Base-by-base conservation (phyloP, 352 stramenopile genomes). In the Globisporangium paroecandrum region DNA sequence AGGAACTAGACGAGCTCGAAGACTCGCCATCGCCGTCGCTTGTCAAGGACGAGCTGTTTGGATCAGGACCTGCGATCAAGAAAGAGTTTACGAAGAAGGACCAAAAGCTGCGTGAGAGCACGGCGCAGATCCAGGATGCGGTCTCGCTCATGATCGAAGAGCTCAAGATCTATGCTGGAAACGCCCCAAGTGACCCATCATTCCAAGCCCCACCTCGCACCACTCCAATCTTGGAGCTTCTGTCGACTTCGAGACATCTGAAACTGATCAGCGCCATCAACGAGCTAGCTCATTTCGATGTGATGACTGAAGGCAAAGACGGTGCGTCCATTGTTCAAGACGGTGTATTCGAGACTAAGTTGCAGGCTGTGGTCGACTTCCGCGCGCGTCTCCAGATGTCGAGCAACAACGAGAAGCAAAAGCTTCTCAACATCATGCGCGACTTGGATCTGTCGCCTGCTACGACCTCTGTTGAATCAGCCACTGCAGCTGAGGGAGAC, bases 71-170 rank as follows among this genome's bases (percentile, higher is more conserved):
- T 7, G 81, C 69, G 29, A 93, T 95, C 54, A 89, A 90, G 36
- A 90, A 70, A 9, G 81, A 89, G 32, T 92, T 95, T 29, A 93
- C 85, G 2, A 88, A 80, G 56, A 83, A 80, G 27, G 84, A 95
- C 47, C 78, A 90, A 65, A 87, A 86, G 25, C 55, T 94, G 20
- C 82, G 85, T n/a, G 66, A 83, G 9, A 83, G 78, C 36, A 86
- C 79, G 12, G 66, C 64, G 0, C 70, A 89, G 15, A 89, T 93
- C 18, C 69, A 89, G 55, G 70, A 82, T 25, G 76, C 85, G 0
- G 74, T 93, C 7, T 64, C 78, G 9, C 57, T 93, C 32, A 83
- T 93, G 72, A 78, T 85, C 12, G 77, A 91, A 47, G 85, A 93
- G 29, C 72, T 93, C 3, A 86, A 87, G 57, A 77, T 93, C 47